Evolutionary conservation across 1,284 basidiomycete genomes (phyloP).

Genomic region (Leucoagaricus sp.): DNA sequence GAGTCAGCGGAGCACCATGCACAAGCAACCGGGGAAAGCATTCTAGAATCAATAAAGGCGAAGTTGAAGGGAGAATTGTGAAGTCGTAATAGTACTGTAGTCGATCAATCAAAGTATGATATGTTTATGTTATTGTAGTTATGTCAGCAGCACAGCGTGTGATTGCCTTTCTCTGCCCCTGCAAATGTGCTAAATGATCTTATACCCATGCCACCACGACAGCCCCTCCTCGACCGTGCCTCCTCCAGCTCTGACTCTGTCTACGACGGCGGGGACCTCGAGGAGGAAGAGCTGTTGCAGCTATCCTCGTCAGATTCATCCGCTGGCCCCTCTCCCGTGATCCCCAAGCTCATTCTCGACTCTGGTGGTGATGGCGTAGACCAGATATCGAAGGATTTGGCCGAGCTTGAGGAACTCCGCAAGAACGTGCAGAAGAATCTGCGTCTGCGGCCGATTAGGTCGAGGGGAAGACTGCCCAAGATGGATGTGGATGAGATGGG

Average conservation of each 20-base stretch:
- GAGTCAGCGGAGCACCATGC: conserved; percentile 27
- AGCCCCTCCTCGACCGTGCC: conserved; percentile 4
- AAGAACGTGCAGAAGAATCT: conserved; percentile 73
- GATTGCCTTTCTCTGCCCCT: conserved; percentile 6
- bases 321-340: conserved; percentile 26
- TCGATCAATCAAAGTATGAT: neutral
- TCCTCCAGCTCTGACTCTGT: conserved; percentile 13
- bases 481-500: conserved; percentile 26
- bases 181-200: conserved; percentile 9
- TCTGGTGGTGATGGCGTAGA: conserved; percentile 21
- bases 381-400: conserved; percentile 66
- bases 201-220: conserved; percentile 13
- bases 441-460: conserved; percentile 71
- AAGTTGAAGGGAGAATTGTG: conserved; percentile 28
- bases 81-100: neutral
- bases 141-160: conserved; percentile 16
- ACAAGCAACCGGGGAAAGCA: conserved; percentile 24
- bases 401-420: conserved; percentile 65
- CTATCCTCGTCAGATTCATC: conserved; percentile 35
- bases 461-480: conserved; percentile 48
- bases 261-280: conserved; percentile 23
- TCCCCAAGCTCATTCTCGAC: conserved; percentile 25
- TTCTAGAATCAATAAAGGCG: conserved; percentile 25
- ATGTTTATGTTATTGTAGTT: conserved; percentile 4
- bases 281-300: conserved; percentile 40